Evolutionary conservation across 2,329 filamentous ascomycete species (phyloP).

Genomic region (Domatiomyces catenatus): DNA sequence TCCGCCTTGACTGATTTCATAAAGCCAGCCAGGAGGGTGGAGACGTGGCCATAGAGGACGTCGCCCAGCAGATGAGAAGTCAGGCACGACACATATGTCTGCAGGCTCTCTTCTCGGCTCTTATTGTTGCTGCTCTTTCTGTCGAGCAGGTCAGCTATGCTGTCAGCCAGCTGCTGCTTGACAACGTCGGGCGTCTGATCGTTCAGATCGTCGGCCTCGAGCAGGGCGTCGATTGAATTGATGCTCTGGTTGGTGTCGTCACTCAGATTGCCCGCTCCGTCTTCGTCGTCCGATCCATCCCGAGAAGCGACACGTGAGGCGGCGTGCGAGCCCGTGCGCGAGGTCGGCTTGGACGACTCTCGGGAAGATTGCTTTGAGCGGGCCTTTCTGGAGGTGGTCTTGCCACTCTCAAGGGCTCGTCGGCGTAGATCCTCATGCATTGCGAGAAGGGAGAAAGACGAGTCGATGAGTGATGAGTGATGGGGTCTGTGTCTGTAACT

Average conservation of each 20-base stretch:
- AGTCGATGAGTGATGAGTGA: too few species aligned
- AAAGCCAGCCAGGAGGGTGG: constrained; percentile 50
- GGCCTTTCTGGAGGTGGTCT: constrained; percentile 48
- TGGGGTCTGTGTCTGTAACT: not conserved
- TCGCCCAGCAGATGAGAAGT: constrained; percentile 53
- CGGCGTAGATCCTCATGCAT: constrained; percentile 37
- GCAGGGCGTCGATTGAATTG: constrained; percentile 52
- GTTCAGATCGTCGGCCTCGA: constrained; percentile 38
- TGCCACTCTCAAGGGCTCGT: constrained; percentile 48
- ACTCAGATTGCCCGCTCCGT: constrained; percentile 35
- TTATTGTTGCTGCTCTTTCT: constrained; percentile 65
- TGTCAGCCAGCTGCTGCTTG: constrained; percentile 46
- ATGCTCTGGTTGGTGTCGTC: constrained; percentile 46
- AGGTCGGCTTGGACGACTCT: constrained; percentile 36
- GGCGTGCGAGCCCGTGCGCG: constrained; percentile 36
- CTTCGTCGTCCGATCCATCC: constrained; percentile 45
- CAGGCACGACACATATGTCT: constrained; percentile 47
- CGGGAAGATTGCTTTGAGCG: constrained; percentile 38
- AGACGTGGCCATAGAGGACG: constrained; percentile 42
- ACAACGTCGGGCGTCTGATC: constrained; percentile 40
- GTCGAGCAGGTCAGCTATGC: constrained; percentile 56
- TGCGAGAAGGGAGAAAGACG: constrained; percentile 7
- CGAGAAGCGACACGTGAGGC: constrained; percentile 40
- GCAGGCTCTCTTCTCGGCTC: constrained; percentile 50
- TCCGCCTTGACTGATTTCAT: constrained; percentile 56